A percentile compares a stretch with the other conserved stretches of the same genome.
These are phyloP conservation scores for Aspergillus sojae DNA, from an alignment of 2,329 filamentous ascomycete genomes.

Conservation along the genomic window DNA sequence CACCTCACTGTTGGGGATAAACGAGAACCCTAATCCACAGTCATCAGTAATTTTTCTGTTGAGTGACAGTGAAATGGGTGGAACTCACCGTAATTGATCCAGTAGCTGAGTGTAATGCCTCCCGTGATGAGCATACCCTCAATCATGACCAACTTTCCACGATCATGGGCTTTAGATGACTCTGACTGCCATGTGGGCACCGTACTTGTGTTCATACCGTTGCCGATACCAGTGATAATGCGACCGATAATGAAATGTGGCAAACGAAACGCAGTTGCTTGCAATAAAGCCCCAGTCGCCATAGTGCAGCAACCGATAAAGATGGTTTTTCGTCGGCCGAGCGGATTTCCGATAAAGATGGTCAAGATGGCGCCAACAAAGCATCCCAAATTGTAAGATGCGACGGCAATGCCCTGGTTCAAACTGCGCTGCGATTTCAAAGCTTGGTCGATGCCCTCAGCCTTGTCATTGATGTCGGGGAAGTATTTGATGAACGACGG, in stretches of 20 bases:
- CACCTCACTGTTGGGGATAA: constrained; percentile 49
- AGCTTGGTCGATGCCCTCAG: constrained; percentile 3
- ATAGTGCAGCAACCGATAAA: constrained; percentile 53
- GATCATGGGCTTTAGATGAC: constrained; percentile 53
- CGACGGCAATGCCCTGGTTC: constrained; percentile 42
- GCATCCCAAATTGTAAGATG: constrained; percentile 50
- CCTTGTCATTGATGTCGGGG: constrained; percentile 32
- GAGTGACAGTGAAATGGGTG: constrained; percentile 41
- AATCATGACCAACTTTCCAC: constrained; percentile 57
- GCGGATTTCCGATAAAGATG: constrained; percentile 53
- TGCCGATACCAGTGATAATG: constrained; percentile 55
- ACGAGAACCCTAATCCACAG: constrained; percentile 42
- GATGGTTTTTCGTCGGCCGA: constrained; percentile 55
- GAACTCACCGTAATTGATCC: constrained; percentile 55
- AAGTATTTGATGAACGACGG: constrained; percentile 44
- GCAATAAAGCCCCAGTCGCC: constrained; percentile 53
- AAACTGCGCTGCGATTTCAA: constrained; percentile 21
- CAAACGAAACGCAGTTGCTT: constrained; percentile 50
- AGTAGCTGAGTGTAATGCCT: constrained; percentile 54
- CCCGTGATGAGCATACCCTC: constrained; percentile 56
- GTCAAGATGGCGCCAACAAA: constrained; percentile 51
- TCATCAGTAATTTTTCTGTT: not conserved
- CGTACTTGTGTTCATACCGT: constrained; percentile 56
- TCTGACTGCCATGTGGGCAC: constrained; percentile 57
- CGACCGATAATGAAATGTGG: constrained; percentile 56